phyloP scores from a whole-genome alignment of 441 rosid species.

The Arabidopsis lyrata region DNA sequence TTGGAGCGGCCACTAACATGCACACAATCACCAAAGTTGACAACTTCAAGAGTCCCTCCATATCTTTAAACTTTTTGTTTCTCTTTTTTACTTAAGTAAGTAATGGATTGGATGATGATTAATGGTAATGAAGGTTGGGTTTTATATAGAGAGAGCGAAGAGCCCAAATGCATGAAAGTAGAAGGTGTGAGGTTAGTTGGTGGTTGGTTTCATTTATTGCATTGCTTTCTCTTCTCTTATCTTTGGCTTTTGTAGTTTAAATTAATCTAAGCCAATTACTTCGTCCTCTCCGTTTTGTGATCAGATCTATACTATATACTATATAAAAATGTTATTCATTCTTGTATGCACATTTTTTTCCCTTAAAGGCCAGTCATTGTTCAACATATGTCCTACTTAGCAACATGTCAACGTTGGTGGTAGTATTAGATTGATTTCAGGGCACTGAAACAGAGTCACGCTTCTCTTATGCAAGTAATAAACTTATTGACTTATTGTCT shows the following conservation, averaged over 20 bases:
- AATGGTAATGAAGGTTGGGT: conserved; percentile 25
- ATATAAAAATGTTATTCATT: background rate
- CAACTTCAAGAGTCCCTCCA: conserved; percentile 42
- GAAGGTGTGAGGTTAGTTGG: conserved; percentile 31
- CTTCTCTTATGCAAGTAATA: background rate
- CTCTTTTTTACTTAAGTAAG: conserved; percentile 9
- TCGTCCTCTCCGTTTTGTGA: conserved; percentile 16
- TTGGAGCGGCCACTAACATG: conserved; percentile 48
- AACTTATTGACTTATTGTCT: background rate
- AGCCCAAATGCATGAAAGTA: conserved; percentile 21
- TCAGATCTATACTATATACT: background rate
- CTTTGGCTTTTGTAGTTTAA: conserved; percentile 11
- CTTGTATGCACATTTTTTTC: background rate
- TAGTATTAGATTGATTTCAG: background rate
- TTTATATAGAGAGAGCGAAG: conserved; percentile 40
- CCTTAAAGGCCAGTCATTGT: conserved; percentile 3
- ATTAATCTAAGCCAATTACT: conserved; percentile 7
- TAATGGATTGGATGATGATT: conserved; percentile 36
- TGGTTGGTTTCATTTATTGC: conserved; percentile 45
- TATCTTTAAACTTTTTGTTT: background rate
- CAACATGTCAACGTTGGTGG: conserved; percentile 7
- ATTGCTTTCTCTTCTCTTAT: conserved; percentile 30
- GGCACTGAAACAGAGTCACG: background rate
- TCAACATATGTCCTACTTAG: background rate
- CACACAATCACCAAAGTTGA: conserved; percentile 37